Base-by-base conservation (phyloP, 352 stramenopile genomes). In the Phytophthora vignae region DNA sequence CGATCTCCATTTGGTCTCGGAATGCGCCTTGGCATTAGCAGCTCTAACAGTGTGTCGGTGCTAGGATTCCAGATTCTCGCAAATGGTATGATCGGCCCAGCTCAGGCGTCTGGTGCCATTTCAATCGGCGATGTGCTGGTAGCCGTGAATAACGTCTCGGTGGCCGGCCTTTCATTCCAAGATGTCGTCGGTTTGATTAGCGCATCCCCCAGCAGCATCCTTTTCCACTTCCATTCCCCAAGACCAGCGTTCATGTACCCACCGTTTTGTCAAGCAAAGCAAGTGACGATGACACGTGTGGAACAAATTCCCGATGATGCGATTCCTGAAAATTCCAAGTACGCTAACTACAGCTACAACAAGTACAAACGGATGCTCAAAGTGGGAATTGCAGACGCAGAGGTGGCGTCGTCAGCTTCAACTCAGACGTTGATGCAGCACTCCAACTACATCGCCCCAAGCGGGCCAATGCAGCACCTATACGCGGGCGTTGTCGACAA, bases 401-500 rank as follows among this genome's bases (percentile, higher is more conserved):
- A 56, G 25, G 59, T 81, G 25, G 63, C 72, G 44, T 67, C 74
- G 15, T 64, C 79, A 53, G 71, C 73, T 60, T 71, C 69, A 25
- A 73, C 67, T 29, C 66, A 79, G 25, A 77, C 75, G 10, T 76
- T 85, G 29, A 73, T 76, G 63, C 78, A 80, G 40, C 63, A 82
- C 54, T 68, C 84, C 17, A 93, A 82, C 55, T 95, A 91, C 53
- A 91, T 92, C 19, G 78, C 87, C 4, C 90, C 90, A 22, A 95
- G 71, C 25, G 90, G 90, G 11, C 89, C 90, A 8, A 95, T 97
- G 89, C 89, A 96, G 55, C 88, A 96, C 68, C 63, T 97, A 49
- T 95, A 96, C 49, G 83, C 90, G 2, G 90, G 87, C 0, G 91
- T 96, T 17, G 89, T 96, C n/a, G 89, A 96, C 73, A 96, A 96